Percentiles rank a stretch among this genome's conserved stretches.
phyloP scores from a whole-genome alignment of 73 alveolate genomes.

The Uronychia binucleata region DNA sequence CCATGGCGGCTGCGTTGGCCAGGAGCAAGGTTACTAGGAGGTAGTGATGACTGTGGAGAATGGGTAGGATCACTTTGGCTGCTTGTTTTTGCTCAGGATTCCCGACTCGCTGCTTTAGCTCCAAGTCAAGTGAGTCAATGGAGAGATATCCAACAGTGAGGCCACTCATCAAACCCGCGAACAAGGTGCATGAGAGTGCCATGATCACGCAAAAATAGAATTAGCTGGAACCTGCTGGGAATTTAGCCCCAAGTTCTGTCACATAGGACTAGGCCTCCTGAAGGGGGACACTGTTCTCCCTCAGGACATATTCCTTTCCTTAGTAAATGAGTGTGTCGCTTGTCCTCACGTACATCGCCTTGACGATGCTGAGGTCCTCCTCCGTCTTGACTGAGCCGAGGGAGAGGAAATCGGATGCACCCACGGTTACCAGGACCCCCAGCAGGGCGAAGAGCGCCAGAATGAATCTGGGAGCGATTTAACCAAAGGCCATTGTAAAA shows the following conservation, averaged over 20 bases:
- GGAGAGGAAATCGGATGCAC: not conserved
- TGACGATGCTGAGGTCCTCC: not conserved
- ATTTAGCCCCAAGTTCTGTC: not conserved
- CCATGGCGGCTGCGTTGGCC: slow-evolving; percentile 96
- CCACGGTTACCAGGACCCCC: not conserved
- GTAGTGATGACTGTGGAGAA: slow-evolving; percentile 93
- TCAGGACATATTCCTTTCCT: not conserved
- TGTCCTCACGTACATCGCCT: not conserved
- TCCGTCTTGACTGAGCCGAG: not conserved
- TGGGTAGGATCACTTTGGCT: slow-evolving; percentile 60
- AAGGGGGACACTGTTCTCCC: not conserved
- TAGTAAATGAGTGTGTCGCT: not conserved
- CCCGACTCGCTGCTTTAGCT: slow-evolving; percentile 66
- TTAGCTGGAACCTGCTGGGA: not conserved
- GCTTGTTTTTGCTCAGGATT: not conserved
- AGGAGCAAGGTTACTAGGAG: slow-evolving; percentile 92
- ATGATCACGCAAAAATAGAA: not conserved
- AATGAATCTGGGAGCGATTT: not conserved
- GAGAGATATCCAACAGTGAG: slow-evolving; percentile 92
- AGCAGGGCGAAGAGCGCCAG: not conserved
- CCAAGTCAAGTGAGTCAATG: slow-evolving; percentile 90
- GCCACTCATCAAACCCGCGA: slow-evolving; percentile 3
- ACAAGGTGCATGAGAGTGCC: not conserved
- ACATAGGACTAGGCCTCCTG: not conserved
- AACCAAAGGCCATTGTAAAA: not conserved